phyloP scores from a whole-genome alignment of 2,329 filamentous ascomycete species.

The Setomelanomma holmii region DNA sequence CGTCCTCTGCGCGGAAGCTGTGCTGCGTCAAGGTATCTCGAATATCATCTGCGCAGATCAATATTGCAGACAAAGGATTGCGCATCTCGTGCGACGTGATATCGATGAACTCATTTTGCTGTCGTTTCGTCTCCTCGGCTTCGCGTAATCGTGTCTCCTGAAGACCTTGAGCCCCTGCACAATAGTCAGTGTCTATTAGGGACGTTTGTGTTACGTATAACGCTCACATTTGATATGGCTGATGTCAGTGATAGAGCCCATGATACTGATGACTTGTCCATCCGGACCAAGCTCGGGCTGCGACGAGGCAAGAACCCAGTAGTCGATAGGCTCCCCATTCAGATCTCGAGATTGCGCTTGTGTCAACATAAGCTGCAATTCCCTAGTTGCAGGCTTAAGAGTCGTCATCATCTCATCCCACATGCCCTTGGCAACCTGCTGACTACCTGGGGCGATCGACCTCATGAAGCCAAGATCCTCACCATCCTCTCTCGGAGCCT shows the following conservation, averaged over 20 bases:
- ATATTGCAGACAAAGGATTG: constrained; percentile 42
- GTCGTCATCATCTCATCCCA: constrained; percentile 51
- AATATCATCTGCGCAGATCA: constrained; percentile 45
- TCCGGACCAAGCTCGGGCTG: constrained; percentile 34
- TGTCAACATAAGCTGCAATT: constrained; percentile 53
- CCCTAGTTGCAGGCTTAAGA: constrained; percentile 48
- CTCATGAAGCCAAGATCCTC: constrained; percentile 54
- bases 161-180: constrained; percentile 39
- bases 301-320: constrained; percentile 52
- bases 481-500: constrained; percentile 47
- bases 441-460: constrained; percentile 49
- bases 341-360: constrained; percentile 41
- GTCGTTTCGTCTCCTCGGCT: constrained; percentile 41
- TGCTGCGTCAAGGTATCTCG: constrained; percentile 31
- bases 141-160: constrained; percentile 36
- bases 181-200: neutral
- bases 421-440: constrained; percentile 39
- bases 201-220: too few relatives aligned
- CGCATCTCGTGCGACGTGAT: constrained; percentile 47
- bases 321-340: constrained; percentile 51
- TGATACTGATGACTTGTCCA: constrained; percentile 36
- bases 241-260: constrained; percentile 43
- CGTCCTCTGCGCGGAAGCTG: constrained; percentile 21
- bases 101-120: constrained; percentile 48
- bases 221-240: constrained; percentile 35